Evolutionary conservation across 2,329 filamentous ascomycete genomes (phyloP).

Genomic region (Drechslera avenae): DNA sequence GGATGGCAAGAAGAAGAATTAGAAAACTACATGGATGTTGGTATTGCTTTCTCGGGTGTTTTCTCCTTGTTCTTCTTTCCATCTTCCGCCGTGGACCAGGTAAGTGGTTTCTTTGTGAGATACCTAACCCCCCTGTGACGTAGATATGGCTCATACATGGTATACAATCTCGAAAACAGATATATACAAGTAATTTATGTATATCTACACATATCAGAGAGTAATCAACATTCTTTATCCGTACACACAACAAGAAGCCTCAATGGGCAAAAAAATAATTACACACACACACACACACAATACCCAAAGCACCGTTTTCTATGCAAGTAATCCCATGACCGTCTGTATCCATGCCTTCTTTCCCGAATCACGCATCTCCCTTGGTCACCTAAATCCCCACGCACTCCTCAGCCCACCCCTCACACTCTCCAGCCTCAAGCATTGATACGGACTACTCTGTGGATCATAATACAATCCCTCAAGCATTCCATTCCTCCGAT

Average conservation of each 20-base stretch:
- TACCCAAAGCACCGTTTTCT: too few relatives aligned
- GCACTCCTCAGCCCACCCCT: slow-evolving; percentile 43
- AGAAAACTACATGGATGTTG: background rate
- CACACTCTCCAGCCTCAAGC: slow-evolving; percentile 52
- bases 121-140: too few relatives aligned
- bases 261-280: background rate
- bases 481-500: slow-evolving; percentile 53
- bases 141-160: too few relatives aligned
- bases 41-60: too few relatives aligned
- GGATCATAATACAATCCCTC: slow-evolving; percentile 62
- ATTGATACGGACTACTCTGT: slow-evolving; percentile 60
- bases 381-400: slow-evolving; percentile 45
- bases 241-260: background rate
- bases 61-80: too few relatives aligned
- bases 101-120: too few relatives aligned
- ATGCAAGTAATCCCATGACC: too few relatives aligned
- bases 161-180: too few relatives aligned
- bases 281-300: too few relatives aligned
- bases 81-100: too few relatives aligned
- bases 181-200: background rate
- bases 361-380: slow-evolving; percentile 16
- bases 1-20: slow-evolving; percentile 3
- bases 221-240: background rate
- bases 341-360: too few relatives aligned
- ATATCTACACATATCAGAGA: background rate